Base-by-base conservation (phyloP, 2,329 filamentous ascomycete genomes). In the Claviceps arundinis region DNA sequence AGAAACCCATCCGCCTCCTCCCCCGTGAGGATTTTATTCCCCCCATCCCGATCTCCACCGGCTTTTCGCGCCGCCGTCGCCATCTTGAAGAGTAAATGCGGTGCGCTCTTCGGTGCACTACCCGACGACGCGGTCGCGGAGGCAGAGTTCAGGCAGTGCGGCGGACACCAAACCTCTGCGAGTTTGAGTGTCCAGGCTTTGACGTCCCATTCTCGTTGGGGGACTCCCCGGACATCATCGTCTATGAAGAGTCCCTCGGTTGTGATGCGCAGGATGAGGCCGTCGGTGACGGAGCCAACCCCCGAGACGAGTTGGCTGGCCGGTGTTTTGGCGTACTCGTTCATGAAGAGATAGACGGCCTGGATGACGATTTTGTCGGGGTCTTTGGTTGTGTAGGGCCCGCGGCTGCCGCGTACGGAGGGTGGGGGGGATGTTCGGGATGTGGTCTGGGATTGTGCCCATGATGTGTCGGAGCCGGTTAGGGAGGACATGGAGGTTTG, bases 131-230 rank as follows among this genome's bases (percentile, higher is more conserved):
- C 61, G 22, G 13, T 16, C 58, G 70, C 62, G 61, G 70, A 54
- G 57, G 56, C 44, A 2, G 68, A 65, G 64, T 71, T 72, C 65
- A 78, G 71, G 66, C 71, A 80, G 67, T 84, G 79, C 62, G 79
- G 76, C 63, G 82, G 80, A 65, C 84, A 89, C 81, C 85, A 88
- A 73, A 93, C 84, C 78, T 97, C 93, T 68, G 94, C 82, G 58
- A 85, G 73, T 71, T 95, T 96, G 70, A 98, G 79, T 44, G 89
- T 95, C 93, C 93, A 97, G 26, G 91, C 90, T 69, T 97, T 97
- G 64, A 97, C 82, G 66, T 98, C 93, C 93, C 93, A 98, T 70
- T 98, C 93, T 54, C 93, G 82, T 69, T 97, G 89, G n/a, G 88
- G 84, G 16, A 96, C 88, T 56, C 83, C 82, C 45, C 90, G 83